Percentiles rank a stretch among this genome's conserved stretches.
These are phyloP conservation scores for Prunus campanulata DNA, from an alignment of 306 rosid species.

Conservation along the genomic window DNA sequence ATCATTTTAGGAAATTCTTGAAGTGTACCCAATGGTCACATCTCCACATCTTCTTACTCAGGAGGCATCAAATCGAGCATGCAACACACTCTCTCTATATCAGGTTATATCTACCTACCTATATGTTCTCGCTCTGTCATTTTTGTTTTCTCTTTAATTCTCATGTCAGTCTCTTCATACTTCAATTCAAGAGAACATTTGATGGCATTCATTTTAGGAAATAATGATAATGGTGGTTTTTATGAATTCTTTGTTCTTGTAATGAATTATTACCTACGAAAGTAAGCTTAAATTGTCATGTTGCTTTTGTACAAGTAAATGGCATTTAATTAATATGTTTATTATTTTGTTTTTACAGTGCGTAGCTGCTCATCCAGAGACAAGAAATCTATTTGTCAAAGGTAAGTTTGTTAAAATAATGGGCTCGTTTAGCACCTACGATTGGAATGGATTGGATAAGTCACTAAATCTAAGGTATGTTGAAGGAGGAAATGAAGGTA, in stretches of 20 bases:
- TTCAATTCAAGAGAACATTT: too few species aligned
- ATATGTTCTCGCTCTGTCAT: neutral
- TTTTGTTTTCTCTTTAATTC: too few species aligned
- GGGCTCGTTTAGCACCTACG: too few species aligned
- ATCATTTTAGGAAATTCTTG: slow-evolving; percentile 33
- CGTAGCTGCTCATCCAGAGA: slow-evolving; percentile 42
- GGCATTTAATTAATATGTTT: neutral
- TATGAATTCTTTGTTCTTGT: too few species aligned
- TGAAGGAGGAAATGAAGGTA: too few species aligned
- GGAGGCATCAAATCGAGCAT: slow-evolving; percentile 19
- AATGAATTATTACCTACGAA: too few species aligned
- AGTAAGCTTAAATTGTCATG: too few species aligned
- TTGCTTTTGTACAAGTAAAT: neutral
- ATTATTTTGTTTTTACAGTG: slow-evolving; percentile 26
- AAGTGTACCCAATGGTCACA: slow-evolving; percentile 27
- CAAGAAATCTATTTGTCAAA: slow-evolving; percentile 30
- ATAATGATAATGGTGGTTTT: too few species aligned
- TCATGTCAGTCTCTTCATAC: too few species aligned
- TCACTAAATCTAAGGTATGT: too few species aligned
- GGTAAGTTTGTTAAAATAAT: slow-evolving; percentile 22
- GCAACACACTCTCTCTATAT: slow-evolving; percentile 38
- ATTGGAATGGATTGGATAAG: too few species aligned
- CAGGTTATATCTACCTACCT: slow-evolving; percentile 23
- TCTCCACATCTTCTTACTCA: slow-evolving; percentile 27
- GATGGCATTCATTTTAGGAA: too few species aligned